A percentile compares a stretch with the other conserved stretches of the same genome.
These are phyloP conservation scores for Rosa multiflora DNA, from an alignment of 306 rosid species.

Conservation along the genomic window DNA sequence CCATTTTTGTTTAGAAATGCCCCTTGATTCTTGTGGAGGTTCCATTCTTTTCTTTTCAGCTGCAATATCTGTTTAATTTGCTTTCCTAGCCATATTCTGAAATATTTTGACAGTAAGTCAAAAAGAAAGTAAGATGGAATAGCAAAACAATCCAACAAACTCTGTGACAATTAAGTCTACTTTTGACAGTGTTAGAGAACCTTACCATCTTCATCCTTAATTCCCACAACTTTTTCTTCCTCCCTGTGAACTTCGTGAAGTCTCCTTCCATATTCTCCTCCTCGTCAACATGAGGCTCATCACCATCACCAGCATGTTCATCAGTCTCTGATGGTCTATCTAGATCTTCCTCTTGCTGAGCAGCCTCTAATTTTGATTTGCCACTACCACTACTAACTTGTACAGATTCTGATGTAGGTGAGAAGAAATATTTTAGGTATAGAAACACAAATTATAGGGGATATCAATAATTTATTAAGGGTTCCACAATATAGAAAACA, in stretches of 20 bases:
- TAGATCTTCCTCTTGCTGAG: no score
- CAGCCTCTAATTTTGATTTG: no score
- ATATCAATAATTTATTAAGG: no score
- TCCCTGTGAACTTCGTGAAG: slow-evolving; percentile 38
- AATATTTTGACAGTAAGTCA: background rate
- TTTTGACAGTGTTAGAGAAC: slow-evolving; percentile 2
- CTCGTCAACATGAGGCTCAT: slow-evolving; percentile 8
- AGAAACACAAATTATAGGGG: no score
- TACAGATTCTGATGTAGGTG: no score
- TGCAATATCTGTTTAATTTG: slow-evolving; percentile 86
- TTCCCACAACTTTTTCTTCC: slow-evolving; percentile 84
- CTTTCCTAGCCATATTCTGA: slow-evolving; percentile 83
- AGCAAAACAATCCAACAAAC: slow-evolving; percentile 8
- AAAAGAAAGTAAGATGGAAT: background rate
- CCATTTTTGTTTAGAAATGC: slow-evolving; percentile 96
- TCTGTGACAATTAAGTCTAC: background rate
- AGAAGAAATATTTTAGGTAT: no score
- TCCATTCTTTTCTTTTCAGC: slow-evolving; percentile 95
- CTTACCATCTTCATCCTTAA: slow-evolving; percentile 84
- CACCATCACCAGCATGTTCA: slow-evolving; percentile 24
- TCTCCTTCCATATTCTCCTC: slow-evolving; percentile 30
- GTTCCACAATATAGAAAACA: no score
- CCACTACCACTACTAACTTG: no score
- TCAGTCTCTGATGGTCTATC: slow-evolving; percentile 15
- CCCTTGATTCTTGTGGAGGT: slow-evolving; percentile 85